Percentiles rank a stretch among this genome's conserved stretches.
phyloP scores from a whole-genome alignment of 2,329 filamentous ascomycete genomes.

The Pyrenophora graminea region DNA sequence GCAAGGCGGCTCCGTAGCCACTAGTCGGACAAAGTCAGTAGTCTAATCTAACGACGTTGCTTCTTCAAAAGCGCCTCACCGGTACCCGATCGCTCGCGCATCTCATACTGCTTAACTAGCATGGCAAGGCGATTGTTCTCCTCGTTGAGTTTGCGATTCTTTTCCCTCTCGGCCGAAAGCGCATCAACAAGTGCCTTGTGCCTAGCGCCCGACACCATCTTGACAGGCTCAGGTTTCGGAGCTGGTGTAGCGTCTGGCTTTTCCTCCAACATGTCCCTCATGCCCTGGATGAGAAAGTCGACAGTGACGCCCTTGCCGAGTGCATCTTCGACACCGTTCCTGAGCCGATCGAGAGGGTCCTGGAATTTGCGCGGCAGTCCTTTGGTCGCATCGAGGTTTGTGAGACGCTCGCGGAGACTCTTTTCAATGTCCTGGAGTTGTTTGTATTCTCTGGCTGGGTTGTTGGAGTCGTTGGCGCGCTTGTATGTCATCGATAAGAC shows the following conservation, averaged over 20 bases:
- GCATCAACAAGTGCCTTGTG: conserved; percentile 17
- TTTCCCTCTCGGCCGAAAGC: conserved; percentile 16
- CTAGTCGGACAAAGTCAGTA: background rate
- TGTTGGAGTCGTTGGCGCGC: conserved; percentile 10
- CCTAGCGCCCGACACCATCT: conserved; percentile 19
- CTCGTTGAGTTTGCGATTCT: conserved; percentile 23
- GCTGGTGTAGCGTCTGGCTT: conserved; percentile 8
- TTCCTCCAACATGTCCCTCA: conserved; percentile 12
- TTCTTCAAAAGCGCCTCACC: background rate
- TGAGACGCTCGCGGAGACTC: conserved; percentile 20
- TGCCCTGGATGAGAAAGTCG: conserved; percentile 13
- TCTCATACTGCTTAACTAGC: conserved; percentile 19
- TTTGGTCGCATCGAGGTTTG: conserved; percentile 19
- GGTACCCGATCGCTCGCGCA: background rate
- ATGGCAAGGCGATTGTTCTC: conserved; percentile 28
- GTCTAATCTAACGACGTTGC: background rate
- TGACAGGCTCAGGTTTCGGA: conserved; percentile 14
- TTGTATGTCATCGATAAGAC: conserved; percentile 20
- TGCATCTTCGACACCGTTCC: conserved; percentile 14
- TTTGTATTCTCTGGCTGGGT: conserved; percentile 22
- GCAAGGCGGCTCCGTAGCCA: too few species aligned
- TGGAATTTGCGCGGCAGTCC: conserved; percentile 25
- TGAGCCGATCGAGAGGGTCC: conserved; percentile 21
- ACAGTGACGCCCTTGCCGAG: conserved; percentile 14
- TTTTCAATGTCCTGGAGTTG: conserved; percentile 22